A percentile compares a stretch with the other conserved stretches of the same genome.
These are phyloP conservation scores for Copromyces sp. DNA, from an alignment of 495 filamentous ascomycete species.

Conservation along the genomic window DNA sequence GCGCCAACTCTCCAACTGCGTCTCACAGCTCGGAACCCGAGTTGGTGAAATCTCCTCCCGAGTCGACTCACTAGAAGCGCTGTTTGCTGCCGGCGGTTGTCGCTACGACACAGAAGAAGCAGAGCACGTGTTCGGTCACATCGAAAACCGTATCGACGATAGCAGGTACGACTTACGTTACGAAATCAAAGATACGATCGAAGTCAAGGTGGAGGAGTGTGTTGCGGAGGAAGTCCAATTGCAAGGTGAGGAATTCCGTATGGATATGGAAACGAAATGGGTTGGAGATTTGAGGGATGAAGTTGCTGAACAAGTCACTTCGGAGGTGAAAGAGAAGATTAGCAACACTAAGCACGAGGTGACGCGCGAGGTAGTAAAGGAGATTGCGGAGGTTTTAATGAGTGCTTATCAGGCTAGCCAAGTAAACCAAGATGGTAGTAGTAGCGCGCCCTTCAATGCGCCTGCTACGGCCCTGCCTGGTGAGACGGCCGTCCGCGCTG, in stretches of 20 bases:
- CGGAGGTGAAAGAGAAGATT: conserved; percentile 1
- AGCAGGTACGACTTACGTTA: not conserved
- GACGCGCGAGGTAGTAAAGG: not conserved
- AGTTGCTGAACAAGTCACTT: not conserved
- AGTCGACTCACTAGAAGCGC: not conserved
- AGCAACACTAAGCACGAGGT: too few species aligned
- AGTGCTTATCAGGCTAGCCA: not conserved
- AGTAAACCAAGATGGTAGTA: too few species aligned
- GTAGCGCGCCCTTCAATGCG: too few species aligned
- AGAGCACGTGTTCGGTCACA: conserved; percentile 1
- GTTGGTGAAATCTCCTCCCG: not conserved
- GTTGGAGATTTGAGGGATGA: not conserved
- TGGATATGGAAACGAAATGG: not conserved
- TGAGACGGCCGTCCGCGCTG: too few species aligned
- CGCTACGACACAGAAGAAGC: conserved; percentile 4
- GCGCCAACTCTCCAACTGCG: not conserved
- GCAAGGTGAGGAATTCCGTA: not conserved
- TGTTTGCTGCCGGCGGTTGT: not conserved
- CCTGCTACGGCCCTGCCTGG: too few species aligned
- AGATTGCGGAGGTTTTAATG: conserved; percentile 7
- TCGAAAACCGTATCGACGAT: not conserved
- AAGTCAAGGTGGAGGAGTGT: not conserved
- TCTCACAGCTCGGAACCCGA: conserved; percentile 1
- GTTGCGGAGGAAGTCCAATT: not conserved
- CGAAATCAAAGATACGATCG: conserved; percentile 1